Evolutionary conservation across 305 asterid species (phyloP), one percentile per base, ranked within the genome.

Genomic region (Stenogyne calaminthoides): DNA sequence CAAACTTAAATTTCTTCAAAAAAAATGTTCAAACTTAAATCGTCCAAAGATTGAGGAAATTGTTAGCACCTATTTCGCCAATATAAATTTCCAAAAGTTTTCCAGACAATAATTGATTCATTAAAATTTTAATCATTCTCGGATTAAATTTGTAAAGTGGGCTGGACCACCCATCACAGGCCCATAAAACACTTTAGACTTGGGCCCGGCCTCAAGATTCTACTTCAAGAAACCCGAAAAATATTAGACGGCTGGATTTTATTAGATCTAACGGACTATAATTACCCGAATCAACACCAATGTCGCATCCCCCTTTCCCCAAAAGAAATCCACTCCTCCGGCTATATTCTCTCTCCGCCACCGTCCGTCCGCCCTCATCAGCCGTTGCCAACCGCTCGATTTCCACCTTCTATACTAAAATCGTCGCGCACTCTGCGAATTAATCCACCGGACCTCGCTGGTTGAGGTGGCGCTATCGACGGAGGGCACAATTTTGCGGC

Each of bases 391-490:
- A 61, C 57, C 9, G 29, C 71, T 55, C 66, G 59, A 67, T 72
- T 42, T 63, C 19, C 56, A 34, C 42, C 70, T 56, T 16, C 67
- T 27, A 20, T 72, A 0, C 59, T 1, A 15, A 44, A 16, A 19
- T 64, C 7, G 0, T 42, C 40, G 66, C 34, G n/a, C 16, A 20
- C 37, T 37, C 60, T 40, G 14, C 25, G 8, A 34, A 54, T n/a
- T 22, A 19, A 29, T 56, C 69, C 74, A 9, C 68, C 47, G 75
- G 88, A 73, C 80, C 82, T 40, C 85, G 72, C 81, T 81, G 60
- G 82, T 59, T 44, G 90, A 78, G 70, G 87, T 72, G 29, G 86
- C 79, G 74, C 81, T 86, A 25, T 87, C 92, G 40, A 80, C 85
- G 27, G 5, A 11, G 49, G 2, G 49, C 10, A 44, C 51, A 46